Conservation (phyloP, 148 eudicot species). For the Camellia lanceoleosa region DNA sequence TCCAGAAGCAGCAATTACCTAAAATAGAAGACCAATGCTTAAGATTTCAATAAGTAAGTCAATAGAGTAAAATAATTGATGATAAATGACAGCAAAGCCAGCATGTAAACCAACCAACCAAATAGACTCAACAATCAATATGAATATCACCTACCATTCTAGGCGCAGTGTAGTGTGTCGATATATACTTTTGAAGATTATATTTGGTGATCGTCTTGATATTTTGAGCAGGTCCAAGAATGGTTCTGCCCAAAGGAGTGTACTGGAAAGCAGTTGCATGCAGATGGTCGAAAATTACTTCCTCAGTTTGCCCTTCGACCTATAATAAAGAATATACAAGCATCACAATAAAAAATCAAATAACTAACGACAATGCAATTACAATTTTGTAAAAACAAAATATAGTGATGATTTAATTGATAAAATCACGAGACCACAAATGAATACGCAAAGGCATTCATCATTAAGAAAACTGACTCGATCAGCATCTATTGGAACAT, state of each 20-base stretch:
- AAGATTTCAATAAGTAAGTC: neutral
- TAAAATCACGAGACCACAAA: neutral
- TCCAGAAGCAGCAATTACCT: conserved; percentile 92
- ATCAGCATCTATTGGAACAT: too few relatives aligned
- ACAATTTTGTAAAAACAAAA: neutral
- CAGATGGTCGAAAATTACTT: conserved; percentile 88
- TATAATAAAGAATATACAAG: conserved; percentile 19
- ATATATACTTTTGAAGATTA: conserved; percentile 65
- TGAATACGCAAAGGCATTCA: neutral
- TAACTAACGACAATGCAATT: neutral
- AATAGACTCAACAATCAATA: neutral
- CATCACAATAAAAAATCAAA: neutral
- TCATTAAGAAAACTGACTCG: neutral
- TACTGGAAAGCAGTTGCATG: conserved; percentile 95
- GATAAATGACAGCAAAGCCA: neutral
- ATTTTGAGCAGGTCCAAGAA: conserved; percentile 91
- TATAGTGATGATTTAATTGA: neutral
- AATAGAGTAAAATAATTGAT: neutral
- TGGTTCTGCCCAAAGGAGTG: conserved; percentile 86
- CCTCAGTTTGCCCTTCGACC: conserved; percentile 90
- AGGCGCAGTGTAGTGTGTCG: conserved; percentile 84
- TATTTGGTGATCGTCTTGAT: conserved; percentile 61
- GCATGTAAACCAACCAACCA: neutral
- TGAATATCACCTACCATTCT: conserved; percentile 58
- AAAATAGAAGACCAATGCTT: conserved; percentile 6